A percentile compares a stretch with the other conserved stretches of the same genome.
These are phyloP conservation scores for Apiotrichum porosum DNA, from an alignment of 1,284 basidiomycete species.

Conservation along the genomic window DNA sequence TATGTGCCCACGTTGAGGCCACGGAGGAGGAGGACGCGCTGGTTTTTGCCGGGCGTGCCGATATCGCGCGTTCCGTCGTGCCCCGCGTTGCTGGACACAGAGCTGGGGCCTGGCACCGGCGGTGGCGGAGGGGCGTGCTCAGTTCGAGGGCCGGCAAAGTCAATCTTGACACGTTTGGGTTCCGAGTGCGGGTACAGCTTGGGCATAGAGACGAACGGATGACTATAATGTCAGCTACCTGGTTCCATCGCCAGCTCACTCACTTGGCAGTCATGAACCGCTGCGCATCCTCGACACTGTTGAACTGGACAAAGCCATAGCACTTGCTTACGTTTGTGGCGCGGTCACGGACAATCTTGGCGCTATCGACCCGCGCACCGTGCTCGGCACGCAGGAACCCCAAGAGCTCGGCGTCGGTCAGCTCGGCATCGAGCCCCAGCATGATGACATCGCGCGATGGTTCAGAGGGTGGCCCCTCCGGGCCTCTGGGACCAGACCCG, in stretches of 20 bases:
- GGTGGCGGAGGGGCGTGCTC: slow-evolving; percentile 57
- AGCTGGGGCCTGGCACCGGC: slow-evolving; percentile 3
- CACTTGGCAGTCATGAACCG: slow-evolving; percentile 75
- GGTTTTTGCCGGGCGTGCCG: slow-evolving; percentile 48
- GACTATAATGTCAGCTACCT: slow-evolving; percentile 42
- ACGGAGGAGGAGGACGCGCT: slow-evolving; percentile 69
- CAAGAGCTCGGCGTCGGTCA: slow-evolving; percentile 82
- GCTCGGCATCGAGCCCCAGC: slow-evolving; percentile 79
- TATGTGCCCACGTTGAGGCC: slow-evolving; percentile 81
- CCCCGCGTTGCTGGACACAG: too few species aligned
- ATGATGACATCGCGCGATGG: slow-evolving; percentile 67
- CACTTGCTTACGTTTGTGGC: slow-evolving; percentile 83
- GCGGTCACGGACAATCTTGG: slow-evolving; percentile 86
- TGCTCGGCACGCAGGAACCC: slow-evolving; percentile 60
- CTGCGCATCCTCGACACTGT: slow-evolving; percentile 71
- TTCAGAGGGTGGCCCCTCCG: slow-evolving; percentile 21
- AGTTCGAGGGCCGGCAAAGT: slow-evolving; percentile 59
- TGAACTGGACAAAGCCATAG: slow-evolving; percentile 90
- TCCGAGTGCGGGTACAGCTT: slow-evolving; percentile 51
- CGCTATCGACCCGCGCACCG: slow-evolving; percentile 41
- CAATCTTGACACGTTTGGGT: slow-evolving; percentile 75
- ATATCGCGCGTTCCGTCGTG: slow-evolving; percentile 94
- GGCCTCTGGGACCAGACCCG: not conserved
- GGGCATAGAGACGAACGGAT: slow-evolving; percentile 76
- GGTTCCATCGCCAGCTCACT: slow-evolving; percentile 9